phyloP scores from a whole-genome alignment of 352 stramenopile species.

The Globisporangium splendens region DNA sequence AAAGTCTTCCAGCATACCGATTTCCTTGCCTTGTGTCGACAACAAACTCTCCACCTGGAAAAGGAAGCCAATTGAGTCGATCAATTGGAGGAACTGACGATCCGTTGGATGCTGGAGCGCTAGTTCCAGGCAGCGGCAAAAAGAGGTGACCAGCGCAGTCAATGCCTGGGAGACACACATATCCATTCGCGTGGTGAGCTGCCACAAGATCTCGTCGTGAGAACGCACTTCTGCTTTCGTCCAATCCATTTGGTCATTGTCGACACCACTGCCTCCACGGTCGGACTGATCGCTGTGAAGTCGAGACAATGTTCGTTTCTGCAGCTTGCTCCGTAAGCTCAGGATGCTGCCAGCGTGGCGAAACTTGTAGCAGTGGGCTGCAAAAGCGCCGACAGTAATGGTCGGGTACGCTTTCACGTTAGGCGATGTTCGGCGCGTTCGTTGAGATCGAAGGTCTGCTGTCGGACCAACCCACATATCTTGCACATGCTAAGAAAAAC shows the following conservation, averaged over 20 bases:
- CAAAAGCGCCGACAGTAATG: conserved; percentile 77
- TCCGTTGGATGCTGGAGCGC: conserved; percentile 63
- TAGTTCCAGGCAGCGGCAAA: conserved; percentile 68
- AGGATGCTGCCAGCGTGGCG: conserved; percentile 71
- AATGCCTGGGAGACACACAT: conserved; percentile 79
- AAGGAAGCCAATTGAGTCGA: conserved; percentile 72
- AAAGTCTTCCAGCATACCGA: conserved; percentile 94
- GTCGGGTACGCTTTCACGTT: conserved; percentile 64
- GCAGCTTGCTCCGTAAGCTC: conserved; percentile 50
- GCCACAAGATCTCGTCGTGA: conserved; percentile 69
- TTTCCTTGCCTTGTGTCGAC: conserved; percentile 93
- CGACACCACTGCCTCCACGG: conserved; percentile 12
- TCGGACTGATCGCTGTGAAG: conserved; percentile 43
- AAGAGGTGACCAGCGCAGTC: conserved; percentile 65
- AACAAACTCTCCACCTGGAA: conserved; percentile 92
- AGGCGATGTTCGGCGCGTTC: conserved; percentile 51
- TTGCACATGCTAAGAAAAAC: conserved; percentile 54
- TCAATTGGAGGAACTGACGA: conserved; percentile 48
- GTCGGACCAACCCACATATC: conserved; percentile 82
- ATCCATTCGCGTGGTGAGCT: conserved; percentile 72
- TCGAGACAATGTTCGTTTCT: conserved; percentile 53
- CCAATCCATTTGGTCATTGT: conserved; percentile 45
- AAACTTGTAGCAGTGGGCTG: conserved; percentile 81
- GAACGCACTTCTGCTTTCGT: conserved; percentile 38
- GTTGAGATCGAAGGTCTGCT: conserved; percentile 59